Evolutionary conservation across 139 green algal species (phyloP).

Genomic region (Chlorella sp.): DNA sequence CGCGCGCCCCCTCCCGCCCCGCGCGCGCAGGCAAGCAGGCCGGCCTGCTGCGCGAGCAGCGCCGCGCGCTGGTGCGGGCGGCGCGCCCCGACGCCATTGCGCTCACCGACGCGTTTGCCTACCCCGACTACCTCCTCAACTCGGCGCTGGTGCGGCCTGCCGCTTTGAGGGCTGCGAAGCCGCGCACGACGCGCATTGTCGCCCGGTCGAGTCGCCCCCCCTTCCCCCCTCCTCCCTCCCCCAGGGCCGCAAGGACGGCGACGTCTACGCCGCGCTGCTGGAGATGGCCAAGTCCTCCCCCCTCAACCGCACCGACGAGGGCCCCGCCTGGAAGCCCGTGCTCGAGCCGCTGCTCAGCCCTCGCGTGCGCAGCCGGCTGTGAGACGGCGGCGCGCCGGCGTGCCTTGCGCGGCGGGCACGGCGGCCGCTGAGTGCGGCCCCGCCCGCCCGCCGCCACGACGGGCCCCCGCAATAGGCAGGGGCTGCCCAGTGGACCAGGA

Average conservation of each 20-base stretch:
- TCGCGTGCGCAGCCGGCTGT: conserved; percentile 14
- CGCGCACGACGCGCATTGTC: too few species aligned
- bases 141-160: too few species aligned
- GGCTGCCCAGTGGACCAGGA: too few species aligned
- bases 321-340: conserved; percentile 79
- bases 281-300: conserved; percentile 71
- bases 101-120: conserved; percentile 84
- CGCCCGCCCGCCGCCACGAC: too few species aligned
- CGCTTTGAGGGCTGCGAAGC: too few species aligned
- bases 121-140: conserved; percentile 85
- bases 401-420: too few species aligned
- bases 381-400: neutral
- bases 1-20: neutral
- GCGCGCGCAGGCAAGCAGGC: conserved; percentile 53
- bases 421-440: too few species aligned
- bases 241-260: conserved; percentile 75
- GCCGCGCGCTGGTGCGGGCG: conserved; percentile 61
- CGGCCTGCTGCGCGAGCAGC: conserved; percentile 39
- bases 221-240: too few species aligned
- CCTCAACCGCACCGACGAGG: conserved; percentile 86
- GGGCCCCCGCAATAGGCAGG: too few species aligned
- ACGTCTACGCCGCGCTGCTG: conserved; percentile 83
- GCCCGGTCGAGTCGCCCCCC: too few species aligned
- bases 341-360: conserved; percentile 64
- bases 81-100: conserved; percentile 82